Conservation (phyloP, 305 asterid genomes). For the Nicotiana rustica region DNA sequence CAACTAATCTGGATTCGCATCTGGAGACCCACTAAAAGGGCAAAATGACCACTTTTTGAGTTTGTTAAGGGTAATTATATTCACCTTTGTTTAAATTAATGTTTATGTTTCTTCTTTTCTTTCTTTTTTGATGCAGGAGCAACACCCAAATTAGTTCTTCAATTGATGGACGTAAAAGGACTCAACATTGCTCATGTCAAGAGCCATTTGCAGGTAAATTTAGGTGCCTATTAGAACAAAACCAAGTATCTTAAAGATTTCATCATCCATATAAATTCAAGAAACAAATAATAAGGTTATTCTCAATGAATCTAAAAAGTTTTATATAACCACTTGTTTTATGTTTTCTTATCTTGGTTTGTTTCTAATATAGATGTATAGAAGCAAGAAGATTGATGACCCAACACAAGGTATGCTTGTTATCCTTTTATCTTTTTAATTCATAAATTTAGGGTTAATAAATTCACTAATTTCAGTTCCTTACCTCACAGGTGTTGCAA, state of each 20-base stretch:
- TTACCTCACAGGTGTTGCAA: conserved; percentile 49
- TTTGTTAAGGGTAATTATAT: background rate
- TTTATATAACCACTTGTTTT: background rate
- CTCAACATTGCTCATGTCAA: conserved; percentile 89
- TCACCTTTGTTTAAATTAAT: conserved; percentile 33
- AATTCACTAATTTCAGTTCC: background rate
- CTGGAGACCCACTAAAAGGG: background rate
- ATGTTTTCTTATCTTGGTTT: conserved; percentile 23
- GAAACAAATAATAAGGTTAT: background rate
- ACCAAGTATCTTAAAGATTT: background rate
- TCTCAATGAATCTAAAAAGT: background rate
- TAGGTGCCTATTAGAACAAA: conserved; percentile 53
- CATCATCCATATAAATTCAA: background rate
- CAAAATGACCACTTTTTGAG: background rate
- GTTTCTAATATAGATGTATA: conserved; percentile 64
- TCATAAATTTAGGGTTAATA: conserved; percentile 38
- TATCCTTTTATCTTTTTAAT: background rate
- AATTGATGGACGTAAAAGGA: conserved; percentile 78
- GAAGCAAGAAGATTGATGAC: conserved; percentile 78
- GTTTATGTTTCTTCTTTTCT: conserved; percentile 56
- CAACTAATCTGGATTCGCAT: background rate
- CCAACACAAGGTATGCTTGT: conserved; percentile 58
- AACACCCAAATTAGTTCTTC: conserved; percentile 85
- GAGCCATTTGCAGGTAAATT: conserved; percentile 86
- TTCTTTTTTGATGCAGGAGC: conserved; percentile 65